phyloP scores from a whole-genome alignment of 345 rosid genomes.

The Populus tremula region DNA sequence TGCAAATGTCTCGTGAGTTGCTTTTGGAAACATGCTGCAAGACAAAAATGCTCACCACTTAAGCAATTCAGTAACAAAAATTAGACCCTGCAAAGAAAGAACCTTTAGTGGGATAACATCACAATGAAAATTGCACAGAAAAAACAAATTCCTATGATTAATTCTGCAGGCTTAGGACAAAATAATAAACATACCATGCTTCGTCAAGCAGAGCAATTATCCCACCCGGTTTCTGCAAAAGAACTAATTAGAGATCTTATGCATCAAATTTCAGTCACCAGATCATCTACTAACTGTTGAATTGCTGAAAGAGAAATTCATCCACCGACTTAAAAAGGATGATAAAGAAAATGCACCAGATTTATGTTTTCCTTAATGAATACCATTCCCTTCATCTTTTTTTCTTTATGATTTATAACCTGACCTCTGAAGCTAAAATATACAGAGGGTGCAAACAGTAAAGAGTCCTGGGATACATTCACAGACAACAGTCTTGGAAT shows the following conservation, averaged over 20 bases:
- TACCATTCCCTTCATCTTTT: neutral
- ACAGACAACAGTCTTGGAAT: too few relatives aligned
- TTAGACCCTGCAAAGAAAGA: neutral
- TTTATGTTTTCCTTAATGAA: too few relatives aligned
- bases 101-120: neutral
- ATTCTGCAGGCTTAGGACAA: constrained; percentile 9
- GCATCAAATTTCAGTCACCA: constrained; percentile 15
- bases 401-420: neutral
- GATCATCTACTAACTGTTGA: neutral
- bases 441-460: neutral
- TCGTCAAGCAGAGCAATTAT: constrained; percentile 86
- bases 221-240: constrained; percentile 88
- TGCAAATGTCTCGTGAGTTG: constrained; percentile 83
- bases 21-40: constrained; percentile 86
- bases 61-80: constrained; percentile 12
- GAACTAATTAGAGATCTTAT: constrained; percentile 25
- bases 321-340: too few relatives aligned
- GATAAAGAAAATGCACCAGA: too few relatives aligned
- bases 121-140: neutral
- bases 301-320: neutral
- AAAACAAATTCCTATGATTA: constrained; percentile 2
- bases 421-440: neutral
- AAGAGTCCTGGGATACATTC: neutral
- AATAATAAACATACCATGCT: constrained; percentile 62
- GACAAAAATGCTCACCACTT: constrained; percentile 15